Evolutionary conservation across 176 grass and related monocot species (phyloP), one percentile per base, ranked within the genome.

Genomic region (Tillandsia fasciculata): DNA sequence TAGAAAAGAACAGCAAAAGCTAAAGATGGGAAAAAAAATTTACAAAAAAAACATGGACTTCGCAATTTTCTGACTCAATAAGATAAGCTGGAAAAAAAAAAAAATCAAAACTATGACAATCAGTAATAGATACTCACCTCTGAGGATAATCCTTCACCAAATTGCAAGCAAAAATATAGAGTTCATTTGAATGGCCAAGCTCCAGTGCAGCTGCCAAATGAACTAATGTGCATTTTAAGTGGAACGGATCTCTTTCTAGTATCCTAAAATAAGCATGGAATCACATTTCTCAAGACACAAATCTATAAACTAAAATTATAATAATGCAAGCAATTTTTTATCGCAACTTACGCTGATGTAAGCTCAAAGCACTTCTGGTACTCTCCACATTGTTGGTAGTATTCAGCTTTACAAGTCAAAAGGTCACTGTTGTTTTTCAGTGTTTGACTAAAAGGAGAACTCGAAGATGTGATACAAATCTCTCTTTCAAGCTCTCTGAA

Each of bases 101-200:
- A 69, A 5, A 17, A 51, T 66, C 27, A 65, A 42, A 47, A 12
- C 49, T 14, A 66, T 33, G 3, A 72, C 65, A 33, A 23, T 1
- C 14, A 15, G n/a, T 63, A 52, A 79, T 15, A 65, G 5, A 72
- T 74, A 87, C 93, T 87, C 68, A 97, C 94, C 92, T 92, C 71
- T 97, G 83, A 83, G 94, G 94, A 87, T 97, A 92, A 72, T 92
- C 90, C 69, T 90, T 90, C 48, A 97, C 94, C 65, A 97, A 78
- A 80, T 89, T 97, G 79, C 80, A 86, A 23, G 94, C 74, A 79
- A 97, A 69, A 79, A 97, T 75, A 85, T 97, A 97, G 77, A 97
- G 84, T 76, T 97, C 94, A 64, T 97, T 97, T 63, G 93, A 91
- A 78, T 82, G 86, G 63, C 83, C 84, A 85, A 97, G 94, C 72